Base-by-base conservation (phyloP, 2,329 filamentous ascomycete species). In the Sclerotinia minor region DNA sequence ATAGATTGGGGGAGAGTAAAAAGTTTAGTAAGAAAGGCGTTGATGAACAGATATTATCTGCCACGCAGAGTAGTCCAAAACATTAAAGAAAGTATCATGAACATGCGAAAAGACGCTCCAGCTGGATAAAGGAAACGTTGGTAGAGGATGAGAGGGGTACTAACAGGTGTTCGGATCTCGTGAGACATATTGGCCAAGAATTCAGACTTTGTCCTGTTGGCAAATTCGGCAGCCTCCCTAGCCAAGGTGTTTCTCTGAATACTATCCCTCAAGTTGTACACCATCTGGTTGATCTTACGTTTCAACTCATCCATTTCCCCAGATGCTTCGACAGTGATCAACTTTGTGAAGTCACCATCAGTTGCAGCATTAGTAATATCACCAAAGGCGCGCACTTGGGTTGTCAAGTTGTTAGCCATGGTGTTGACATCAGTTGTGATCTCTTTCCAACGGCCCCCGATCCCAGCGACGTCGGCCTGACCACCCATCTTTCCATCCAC, bases 261-360 rank as follows among this genome's bases (percentile, higher is more conserved):
- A 83, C 92, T 96, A 80, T 98, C 95, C 73, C 94, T 85, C 71
- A 99, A 82, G 77, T 96, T 97, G 77, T 92, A 95, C 65, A 98
- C 94, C 95, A 99, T 99, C 82, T 96, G 92, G 78, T 98, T 99
- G 85, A 99, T 98, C 84, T 98, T 98, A 75, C 94, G 89, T 81
- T 99, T 99, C 74, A 99, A 84, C 79, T 98, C 94, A 79, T 98
- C 95, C 95, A 99, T 98, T 80, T 99, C 95, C 71, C 95, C 95
- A 17, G 94, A 97, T 26, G 95, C 95, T 79, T 97, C 94, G 24
- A 99, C 94, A 59, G 95, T 96, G 78, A 99, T 94, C 68, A 96
- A 88, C 78, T 97, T 96, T 32, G 92, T 96, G 79, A 98, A 98
- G 79, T 99, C 94, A 71, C 95, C 95, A 77, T 97, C 94, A 69